Evolutionary conservation across 352 stramenopile genomes (phyloP).

Genomic region (Phytophthora aleatoria): DNA sequence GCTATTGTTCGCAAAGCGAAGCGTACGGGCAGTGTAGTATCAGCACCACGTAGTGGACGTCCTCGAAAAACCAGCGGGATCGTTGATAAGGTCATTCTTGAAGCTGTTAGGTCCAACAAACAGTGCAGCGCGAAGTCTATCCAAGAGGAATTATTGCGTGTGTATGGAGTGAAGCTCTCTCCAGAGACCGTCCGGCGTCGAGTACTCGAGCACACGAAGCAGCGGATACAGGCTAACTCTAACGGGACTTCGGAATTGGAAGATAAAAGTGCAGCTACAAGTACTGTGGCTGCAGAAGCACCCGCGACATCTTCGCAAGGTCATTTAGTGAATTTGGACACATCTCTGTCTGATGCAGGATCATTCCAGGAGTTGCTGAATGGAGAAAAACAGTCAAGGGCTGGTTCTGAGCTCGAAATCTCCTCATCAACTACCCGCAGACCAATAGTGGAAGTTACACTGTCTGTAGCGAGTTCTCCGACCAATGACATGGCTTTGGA

Average conservation of each 20-base stretch:
- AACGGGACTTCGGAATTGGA: slow-evolving; percentile 14
- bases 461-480: not conserved
- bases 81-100: slow-evolving; percentile 71
- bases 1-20: slow-evolving; percentile 73
- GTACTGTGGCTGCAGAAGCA: not conserved
- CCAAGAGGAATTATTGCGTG: slow-evolving; percentile 53
- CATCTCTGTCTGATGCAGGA: slow-evolving; percentile 8
- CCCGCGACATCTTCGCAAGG: not conserved
- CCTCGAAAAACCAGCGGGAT: slow-evolving; percentile 71
- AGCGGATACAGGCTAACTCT: slow-evolving; percentile 26
- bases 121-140: slow-evolving; percentile 67
- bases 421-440: not conserved
- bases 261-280: not conserved
- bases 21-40: slow-evolving; percentile 57
- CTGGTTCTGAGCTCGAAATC: not conserved
- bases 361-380: slow-evolving; percentile 26
- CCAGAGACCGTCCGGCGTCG: slow-evolving; percentile 65
- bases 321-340: not conserved
- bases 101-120: slow-evolving; percentile 57
- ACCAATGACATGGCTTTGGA: not conserved
- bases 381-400: slow-evolving; percentile 1
- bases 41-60: slow-evolving; percentile 58
- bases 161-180: slow-evolving; percentile 67
- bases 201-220: slow-evolving; percentile 58
- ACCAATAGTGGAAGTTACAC: too few species aligned